phyloP scores from a whole-genome alignment of 1,284 basidiomycete genomes.

The Sporisorium scitamineum region DNA sequence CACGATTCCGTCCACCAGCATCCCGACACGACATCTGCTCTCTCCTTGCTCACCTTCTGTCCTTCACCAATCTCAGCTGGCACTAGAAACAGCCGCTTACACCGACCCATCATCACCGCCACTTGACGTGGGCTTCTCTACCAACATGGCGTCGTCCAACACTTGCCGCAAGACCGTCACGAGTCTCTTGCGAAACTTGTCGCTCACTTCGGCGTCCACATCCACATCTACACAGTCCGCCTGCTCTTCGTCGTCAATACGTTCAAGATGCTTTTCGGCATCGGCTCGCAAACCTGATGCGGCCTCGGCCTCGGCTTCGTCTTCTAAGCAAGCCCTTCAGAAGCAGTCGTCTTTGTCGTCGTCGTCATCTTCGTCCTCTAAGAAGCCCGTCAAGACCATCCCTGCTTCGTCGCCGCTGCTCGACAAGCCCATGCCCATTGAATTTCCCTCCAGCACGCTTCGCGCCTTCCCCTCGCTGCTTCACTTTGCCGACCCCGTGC shows the following conservation, averaged over 20 bases:
- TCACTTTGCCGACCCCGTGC: slow-evolving; percentile 64
- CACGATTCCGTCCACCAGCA: not conserved
- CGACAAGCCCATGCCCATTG: slow-evolving; percentile 55
- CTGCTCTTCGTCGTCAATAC: slow-evolving; percentile 7
- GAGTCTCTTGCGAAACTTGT: slow-evolving; percentile 28
- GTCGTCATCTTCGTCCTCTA: slow-evolving; percentile 18
- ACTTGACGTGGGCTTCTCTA: not conserved
- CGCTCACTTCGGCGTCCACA: slow-evolving; percentile 15
- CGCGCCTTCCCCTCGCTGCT: slow-evolving; percentile 61
- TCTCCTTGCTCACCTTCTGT: not conserved
- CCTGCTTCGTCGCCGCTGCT: slow-evolving; percentile 48
- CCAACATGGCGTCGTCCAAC: slow-evolving; percentile 27
- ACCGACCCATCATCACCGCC: not conserved
- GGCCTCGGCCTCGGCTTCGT: slow-evolving; percentile 5
- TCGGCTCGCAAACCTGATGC: slow-evolving; percentile 10
- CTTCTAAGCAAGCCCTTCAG: slow-evolving; percentile 9
- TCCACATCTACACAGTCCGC: slow-evolving; percentile 18
- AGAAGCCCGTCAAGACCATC: slow-evolving; percentile 19
- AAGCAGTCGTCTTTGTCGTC: not conserved
- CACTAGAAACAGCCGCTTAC: not conserved
- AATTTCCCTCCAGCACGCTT: slow-evolving; percentile 49
- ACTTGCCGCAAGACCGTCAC: slow-evolving; percentile 27
- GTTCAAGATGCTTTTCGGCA: slow-evolving; percentile 23
- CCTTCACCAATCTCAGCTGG: not conserved
- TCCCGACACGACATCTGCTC: not conserved